These are phyloP conservation scores for Jimgerdemannia lactiflua DNA, from an alignment of 192 early-diverging fungal species.

Conservation along the genomic window DNA sequence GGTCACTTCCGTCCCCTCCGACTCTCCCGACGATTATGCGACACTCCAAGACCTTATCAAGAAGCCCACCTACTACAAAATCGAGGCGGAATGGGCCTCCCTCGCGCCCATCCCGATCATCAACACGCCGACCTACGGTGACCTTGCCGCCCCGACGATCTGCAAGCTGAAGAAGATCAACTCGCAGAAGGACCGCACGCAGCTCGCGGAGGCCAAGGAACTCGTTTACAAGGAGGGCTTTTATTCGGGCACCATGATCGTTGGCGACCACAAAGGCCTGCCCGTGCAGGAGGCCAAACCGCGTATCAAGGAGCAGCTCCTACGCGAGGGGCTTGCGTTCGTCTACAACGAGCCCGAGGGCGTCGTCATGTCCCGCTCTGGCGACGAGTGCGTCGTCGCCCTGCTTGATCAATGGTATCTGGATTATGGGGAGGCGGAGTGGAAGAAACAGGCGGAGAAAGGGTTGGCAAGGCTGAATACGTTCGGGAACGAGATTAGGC, in stretches of 20 bases:
- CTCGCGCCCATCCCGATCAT: slow-evolving; percentile 89
- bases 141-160: slow-evolving; percentile 78
- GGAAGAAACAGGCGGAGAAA: slow-evolving; percentile 74
- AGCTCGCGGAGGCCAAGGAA: slow-evolving; percentile 93
- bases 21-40: slow-evolving; percentile 96
- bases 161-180: slow-evolving; percentile 94
- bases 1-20: slow-evolving; percentile 98
- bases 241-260: slow-evolving; percentile 84
- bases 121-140: slow-evolving; percentile 79
- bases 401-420: slow-evolving; percentile 98
- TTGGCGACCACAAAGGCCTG: slow-evolving; percentile 81
- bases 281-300: slow-evolving; percentile 91
- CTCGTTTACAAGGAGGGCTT: slow-evolving; percentile 97
- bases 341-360: slow-evolving; percentile 95
- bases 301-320: slow-evolving; percentile 73
- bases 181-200: slow-evolving; percentile 92
- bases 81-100: slow-evolving; percentile 83
- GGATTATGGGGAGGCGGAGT: slow-evolving; percentile 91
- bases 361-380: slow-evolving; percentile 89
- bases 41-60: slow-evolving; percentile 91
- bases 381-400: slow-evolving; percentile 97
- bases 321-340: slow-evolving; percentile 72
- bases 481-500: slow-evolving; percentile 75
- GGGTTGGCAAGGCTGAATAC: slow-evolving; percentile 81
- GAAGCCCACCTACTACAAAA: slow-evolving; percentile 91